Base-by-base conservation (phyloP, 2,329 filamentous ascomycete species). In the Exutisphaerella laricina region DNA sequence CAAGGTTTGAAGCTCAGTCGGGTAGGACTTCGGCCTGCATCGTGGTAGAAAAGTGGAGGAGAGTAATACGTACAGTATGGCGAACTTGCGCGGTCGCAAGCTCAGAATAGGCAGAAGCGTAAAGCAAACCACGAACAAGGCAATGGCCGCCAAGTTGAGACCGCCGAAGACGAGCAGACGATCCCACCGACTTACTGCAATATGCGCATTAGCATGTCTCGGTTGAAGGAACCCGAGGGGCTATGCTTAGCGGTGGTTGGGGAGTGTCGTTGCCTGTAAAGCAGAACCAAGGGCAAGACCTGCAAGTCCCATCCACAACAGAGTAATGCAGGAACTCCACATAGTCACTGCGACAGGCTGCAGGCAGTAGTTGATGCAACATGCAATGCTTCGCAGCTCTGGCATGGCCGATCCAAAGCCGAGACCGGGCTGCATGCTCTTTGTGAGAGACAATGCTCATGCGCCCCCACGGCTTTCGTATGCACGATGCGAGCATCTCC, bases 111-210 rank as follows among this genome's bases (percentile, higher is more conserved):
- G 89, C 70, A 94, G 90, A 44, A 97, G 74, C 57, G 83, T 83
- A 71, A 97, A 94, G 73, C 86, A 89, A 58, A 94, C 80, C 64
- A 94, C 80, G 73, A 98, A 97, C 73, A 94, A 90, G 55, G 85
- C 87, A 53, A 88, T 74, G 51, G 92, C 88, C 49, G 84, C 88
- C 57, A 95, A 68, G 68, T 95, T 94, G 72, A 90, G 94, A 61
- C 83, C 88, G 53, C 79, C 83, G 68, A 98, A 98, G 59, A 97
- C 79, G 65, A 98, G 75, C 62, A 97, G 72, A 45, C 90, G 85
- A 70, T 98, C 92, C 92, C 90, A 97, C 70, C 90, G 80, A 71
- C 88, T 95, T 72, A 98, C 92, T 97, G 69, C 62, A 33, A 22
- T 12, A n/a, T 12, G 32, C 26, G 18, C 40, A 55, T 63, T 51